Percentiles rank a stretch among this genome's conserved stretches.
Evolutionary conservation across 768 basidiomycete genomes (phyloP).

Genomic region (Xerocomus brunneocitrinus): DNA sequence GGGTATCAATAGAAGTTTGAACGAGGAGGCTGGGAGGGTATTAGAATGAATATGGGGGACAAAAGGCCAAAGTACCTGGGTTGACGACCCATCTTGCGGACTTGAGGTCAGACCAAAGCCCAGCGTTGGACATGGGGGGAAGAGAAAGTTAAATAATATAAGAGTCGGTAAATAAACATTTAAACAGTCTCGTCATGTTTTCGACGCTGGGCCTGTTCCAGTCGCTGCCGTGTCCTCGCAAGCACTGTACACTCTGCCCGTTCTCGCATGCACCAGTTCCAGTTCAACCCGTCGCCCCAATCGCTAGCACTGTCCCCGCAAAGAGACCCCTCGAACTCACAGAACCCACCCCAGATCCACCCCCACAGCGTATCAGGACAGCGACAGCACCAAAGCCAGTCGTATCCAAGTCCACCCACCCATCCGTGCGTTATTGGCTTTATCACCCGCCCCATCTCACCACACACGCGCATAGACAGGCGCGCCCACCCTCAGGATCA

Average conservation of each 20-base stretch:
- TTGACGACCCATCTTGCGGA: constrained; percentile 67
- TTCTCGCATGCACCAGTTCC: constrained; percentile 57
- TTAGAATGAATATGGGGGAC: not conserved
- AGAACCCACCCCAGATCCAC: constrained; percentile 42
- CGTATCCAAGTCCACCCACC: constrained; percentile 39
- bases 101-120: constrained; percentile 47
- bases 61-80: constrained; percentile 43
- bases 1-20: constrained; percentile 62
- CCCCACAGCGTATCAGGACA: constrained; percentile 60
- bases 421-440: constrained; percentile 20
- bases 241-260: constrained; percentile 52
- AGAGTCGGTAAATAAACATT: no score
- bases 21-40: constrained; percentile 46
- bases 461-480: constrained; percentile 40
- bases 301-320: constrained; percentile 34
- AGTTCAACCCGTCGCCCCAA: constrained; percentile 15
- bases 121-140: not conserved
- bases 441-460: not conserved
- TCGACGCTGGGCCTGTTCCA: constrained; percentile 55
- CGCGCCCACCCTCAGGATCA: constrained; percentile 60
- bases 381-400: constrained; percentile 40
- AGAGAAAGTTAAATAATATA: no score
- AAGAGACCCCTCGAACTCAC: constrained; percentile 43
- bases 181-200: constrained; percentile 22
- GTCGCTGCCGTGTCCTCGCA: constrained; percentile 55